Conservation (phyloP, 176 grass and related monocot species). For the Paspalum vaginatum region DNA sequence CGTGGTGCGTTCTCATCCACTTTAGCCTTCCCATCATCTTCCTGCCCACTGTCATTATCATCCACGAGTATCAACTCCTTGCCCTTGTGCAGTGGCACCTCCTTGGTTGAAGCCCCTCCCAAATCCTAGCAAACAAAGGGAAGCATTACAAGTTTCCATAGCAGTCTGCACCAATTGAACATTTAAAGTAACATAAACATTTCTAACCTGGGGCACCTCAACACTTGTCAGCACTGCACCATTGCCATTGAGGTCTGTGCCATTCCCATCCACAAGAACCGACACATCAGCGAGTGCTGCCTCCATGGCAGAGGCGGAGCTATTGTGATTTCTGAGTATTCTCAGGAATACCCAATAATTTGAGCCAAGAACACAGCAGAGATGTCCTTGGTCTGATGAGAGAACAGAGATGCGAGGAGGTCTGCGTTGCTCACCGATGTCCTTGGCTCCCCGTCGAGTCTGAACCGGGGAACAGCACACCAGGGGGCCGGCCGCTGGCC, state of each 20-base stretch:
- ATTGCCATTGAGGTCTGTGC: conserved; percentile 12
- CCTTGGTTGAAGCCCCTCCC: conserved; percentile 14
- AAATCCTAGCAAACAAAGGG: conserved; percentile 45
- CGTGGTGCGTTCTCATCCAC: conserved; percentile 55
- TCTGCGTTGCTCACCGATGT: too few species aligned
- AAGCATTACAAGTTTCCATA: background rate
- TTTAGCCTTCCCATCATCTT: conserved; percentile 31
- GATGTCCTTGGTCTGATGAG: too few species aligned
- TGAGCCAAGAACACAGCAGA: too few species aligned
- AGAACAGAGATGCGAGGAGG: too few species aligned
- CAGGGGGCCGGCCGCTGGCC: too few species aligned
- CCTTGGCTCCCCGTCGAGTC: too few species aligned
- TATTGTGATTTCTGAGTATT: too few species aligned
- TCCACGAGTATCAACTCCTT: conserved; percentile 59
- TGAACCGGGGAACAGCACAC: too few species aligned
- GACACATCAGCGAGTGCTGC: conserved; percentile 1
- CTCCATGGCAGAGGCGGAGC: background rate
- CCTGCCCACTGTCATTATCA: conserved; percentile 55
- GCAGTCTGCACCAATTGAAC: background rate
- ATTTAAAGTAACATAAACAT: conserved; percentile 7
- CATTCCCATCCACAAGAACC: conserved; percentile 27
- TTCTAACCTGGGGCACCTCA: conserved; percentile 45
- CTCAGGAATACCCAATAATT: too few species aligned
- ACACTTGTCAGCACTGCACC: conserved; percentile 7
- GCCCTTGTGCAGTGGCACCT: conserved; percentile 36